Conservation (phyloP, 768 basidiomycete species). For the Boletus insuetus region DNA sequence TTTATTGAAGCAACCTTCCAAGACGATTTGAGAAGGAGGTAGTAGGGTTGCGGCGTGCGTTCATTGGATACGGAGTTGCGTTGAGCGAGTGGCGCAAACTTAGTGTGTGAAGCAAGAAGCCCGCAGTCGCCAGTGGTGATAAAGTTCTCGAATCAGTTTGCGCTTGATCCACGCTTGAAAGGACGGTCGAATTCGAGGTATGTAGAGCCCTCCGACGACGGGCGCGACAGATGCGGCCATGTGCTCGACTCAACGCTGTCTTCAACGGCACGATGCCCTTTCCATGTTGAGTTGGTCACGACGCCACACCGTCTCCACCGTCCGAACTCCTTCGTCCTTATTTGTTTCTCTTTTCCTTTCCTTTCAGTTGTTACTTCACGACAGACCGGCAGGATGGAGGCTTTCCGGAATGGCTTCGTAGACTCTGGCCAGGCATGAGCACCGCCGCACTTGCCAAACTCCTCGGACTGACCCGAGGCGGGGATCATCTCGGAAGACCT, state of each 20-base stretch:
- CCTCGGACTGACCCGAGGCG: constrained; percentile 16
- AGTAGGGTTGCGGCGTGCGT: too few relatives aligned
- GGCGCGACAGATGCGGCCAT: background rate
- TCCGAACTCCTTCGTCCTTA: background rate
- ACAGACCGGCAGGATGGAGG: background rate
- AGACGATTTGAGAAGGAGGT: background rate
- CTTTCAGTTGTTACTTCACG: background rate
- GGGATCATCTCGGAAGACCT: background rate
- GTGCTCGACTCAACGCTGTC: too few relatives aligned
- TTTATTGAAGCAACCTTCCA: background rate
- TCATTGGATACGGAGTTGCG: constrained; percentile 5
- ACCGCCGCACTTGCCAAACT: constrained; percentile 9
- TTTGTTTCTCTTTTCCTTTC: background rate
- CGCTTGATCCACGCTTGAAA: constrained; percentile 7
- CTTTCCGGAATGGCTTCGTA: background rate
- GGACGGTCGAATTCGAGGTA: constrained; percentile 5
- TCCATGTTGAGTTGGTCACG: background rate
- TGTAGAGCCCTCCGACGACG: constrained; percentile 3
- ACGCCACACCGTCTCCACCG: background rate
- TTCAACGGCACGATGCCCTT: too few relatives aligned
- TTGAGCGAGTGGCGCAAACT: constrained; percentile 7
- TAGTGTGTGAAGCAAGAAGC: constrained; percentile 2
- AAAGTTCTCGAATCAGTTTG: constrained; percentile 6
- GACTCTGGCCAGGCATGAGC: background rate
- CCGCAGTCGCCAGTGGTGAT: background rate